Evolutionary conservation across 805 yeast genomes (phyloP).

Genomic region (Nakazawaea holstii): DNA sequence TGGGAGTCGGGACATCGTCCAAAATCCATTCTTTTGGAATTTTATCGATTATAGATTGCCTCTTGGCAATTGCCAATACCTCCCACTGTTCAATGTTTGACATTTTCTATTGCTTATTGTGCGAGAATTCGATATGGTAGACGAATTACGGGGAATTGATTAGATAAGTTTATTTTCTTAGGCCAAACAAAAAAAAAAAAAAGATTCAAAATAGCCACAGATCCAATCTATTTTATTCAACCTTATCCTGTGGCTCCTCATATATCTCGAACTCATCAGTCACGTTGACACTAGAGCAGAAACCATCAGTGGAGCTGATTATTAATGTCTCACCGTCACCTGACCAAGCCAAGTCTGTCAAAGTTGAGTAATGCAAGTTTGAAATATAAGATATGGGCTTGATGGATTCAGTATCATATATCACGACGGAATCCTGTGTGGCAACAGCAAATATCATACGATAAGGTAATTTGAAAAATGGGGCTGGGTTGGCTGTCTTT

Average conservation of each 20-base stretch:
- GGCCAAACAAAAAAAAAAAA: background rate
- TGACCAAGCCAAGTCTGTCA: constrained; percentile 88
- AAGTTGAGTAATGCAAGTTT: constrained; percentile 80
- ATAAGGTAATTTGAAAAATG: constrained; percentile 59
- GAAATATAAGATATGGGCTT: constrained; percentile 70
- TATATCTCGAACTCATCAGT: constrained; percentile 33
- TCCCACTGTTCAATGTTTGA: constrained; percentile 11
- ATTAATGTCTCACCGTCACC: constrained; percentile 65
- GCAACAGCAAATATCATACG: constrained; percentile 90
- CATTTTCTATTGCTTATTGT: background rate
- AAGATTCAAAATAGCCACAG: background rate
- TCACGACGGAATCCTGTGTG: constrained; percentile 75
- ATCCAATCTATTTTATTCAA: background rate
- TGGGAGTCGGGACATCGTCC: constrained; percentile 20
- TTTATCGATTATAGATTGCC: constrained; percentile 15
- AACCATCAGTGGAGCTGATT: constrained; percentile 88
- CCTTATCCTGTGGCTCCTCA: background rate
- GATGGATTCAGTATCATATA: constrained; percentile 73
- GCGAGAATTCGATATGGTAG: no score
- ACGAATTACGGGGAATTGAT: background rate
- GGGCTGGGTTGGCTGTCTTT: constrained; percentile 4
- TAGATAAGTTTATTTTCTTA: background rate
- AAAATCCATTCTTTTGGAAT: constrained; percentile 28
- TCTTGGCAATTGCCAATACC: constrained; percentile 17
- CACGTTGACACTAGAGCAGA: constrained; percentile 59